Evolutionary conservation across 1,139 yeast species (phyloP), one percentile per base, ranked within the genome.

Genomic region (Lodderomyces metapsilosis): DNA sequence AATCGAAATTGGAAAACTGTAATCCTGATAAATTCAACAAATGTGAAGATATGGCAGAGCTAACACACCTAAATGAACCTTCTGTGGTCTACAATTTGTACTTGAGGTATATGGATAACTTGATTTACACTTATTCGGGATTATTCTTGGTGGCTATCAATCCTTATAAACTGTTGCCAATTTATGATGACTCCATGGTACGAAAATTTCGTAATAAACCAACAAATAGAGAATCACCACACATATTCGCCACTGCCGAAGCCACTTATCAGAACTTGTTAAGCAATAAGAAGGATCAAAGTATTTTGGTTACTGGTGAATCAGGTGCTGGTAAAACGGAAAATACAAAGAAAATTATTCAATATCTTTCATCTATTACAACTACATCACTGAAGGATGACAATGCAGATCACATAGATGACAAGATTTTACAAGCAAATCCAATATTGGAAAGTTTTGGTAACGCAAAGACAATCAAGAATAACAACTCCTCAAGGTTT

Each of bases 281-380:
- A 16, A 73, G 76, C 23, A 83, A 85, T 52, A 75, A 70, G 39
- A 83, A 82, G 54, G 86, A 91, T 61, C 98, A 94, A 64, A 83
- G 95, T 12, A 88, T 94, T 41, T 70, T 94, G 42, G 98, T 94
- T 10, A 94, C 98, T 1, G 99, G 99, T 47, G 99, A 94, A 60
- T 86, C 96, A 22, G 99, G 98, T 47, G 98, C 98, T 0, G 98
- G 98, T 43, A 92, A 92, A 61, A 92, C 98, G 0, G 98, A 92
- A 64, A 92, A 88, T 53, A 92, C 98, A n/a, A 92, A 92, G 61
- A 88, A 87, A 56, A 91, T 92, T 45, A 86, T 94, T 50, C 98
- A 91, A 61, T 92, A 89, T 61, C 72, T 94, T 43, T 88, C 97
- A 0, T 82, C 91, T 5, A 82, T 88, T 32, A 81, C 92, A 1